Evolutionary conservation across 352 stramenopile genomes (phyloP).

Genomic region (Pythium graminicola): DNA sequence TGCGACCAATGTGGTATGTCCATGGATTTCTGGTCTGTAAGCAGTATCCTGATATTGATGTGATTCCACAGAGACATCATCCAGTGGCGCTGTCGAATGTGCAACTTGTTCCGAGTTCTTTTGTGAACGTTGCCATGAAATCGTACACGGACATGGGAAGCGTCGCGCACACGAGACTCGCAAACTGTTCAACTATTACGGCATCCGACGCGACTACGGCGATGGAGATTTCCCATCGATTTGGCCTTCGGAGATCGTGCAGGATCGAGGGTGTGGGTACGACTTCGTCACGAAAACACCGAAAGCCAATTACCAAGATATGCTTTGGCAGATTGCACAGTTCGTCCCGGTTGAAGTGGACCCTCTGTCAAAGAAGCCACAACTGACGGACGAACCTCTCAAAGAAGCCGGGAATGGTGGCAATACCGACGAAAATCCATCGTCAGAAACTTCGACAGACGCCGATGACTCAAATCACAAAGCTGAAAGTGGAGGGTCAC

Average conservation of each 20-base stretch:
- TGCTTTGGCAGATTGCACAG: slow-evolving; percentile 55
- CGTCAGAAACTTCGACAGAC: not conserved
- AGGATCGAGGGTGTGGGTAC: slow-evolving; percentile 64
- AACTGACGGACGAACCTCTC: not conserved
- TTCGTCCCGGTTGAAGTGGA: slow-evolving; percentile 45
- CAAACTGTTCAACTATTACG: slow-evolving; percentile 90
- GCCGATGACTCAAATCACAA: not conserved
- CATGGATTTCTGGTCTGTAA: not conserved
- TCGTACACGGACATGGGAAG: slow-evolving; percentile 83
- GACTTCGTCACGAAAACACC: slow-evolving; percentile 53
- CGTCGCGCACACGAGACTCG: slow-evolving; percentile 65
- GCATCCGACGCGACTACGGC: slow-evolving; percentile 86
- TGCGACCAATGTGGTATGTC: slow-evolving; percentile 87
- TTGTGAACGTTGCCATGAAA: slow-evolving; percentile 74
- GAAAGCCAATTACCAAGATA: slow-evolving; percentile 54
- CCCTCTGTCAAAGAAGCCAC: slow-evolving; percentile 20
- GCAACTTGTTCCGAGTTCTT: slow-evolving; percentile 88
- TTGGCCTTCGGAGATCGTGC: slow-evolving; percentile 85
- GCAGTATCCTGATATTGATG: not conserved
- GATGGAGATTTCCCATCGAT: slow-evolving; percentile 86
- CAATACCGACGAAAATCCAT: not conserved
- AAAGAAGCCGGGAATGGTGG: not conserved
- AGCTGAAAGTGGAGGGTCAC: not conserved
- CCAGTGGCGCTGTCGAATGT: slow-evolving; percentile 78
- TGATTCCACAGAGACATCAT: slow-evolving; percentile 29